Conservation (phyloP, 768 basidiomycete genomes). For the Amanita molliuscula region DNA sequence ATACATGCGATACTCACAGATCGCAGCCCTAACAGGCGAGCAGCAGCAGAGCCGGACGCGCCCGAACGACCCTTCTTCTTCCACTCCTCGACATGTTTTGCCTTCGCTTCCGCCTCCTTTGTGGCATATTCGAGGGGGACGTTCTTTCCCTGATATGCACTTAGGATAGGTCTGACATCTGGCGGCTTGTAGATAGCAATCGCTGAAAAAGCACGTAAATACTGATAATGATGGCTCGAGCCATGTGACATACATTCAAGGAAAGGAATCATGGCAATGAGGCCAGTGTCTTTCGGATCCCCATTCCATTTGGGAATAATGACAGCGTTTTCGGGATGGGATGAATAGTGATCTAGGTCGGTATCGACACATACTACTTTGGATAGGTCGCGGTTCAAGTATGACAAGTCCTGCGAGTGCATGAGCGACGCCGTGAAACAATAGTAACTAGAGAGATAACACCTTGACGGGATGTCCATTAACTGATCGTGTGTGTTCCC, state of each 20-base stretch:
- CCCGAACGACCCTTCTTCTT: constrained; percentile 44
- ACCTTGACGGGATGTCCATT: constrained; percentile 86
- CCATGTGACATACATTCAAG: constrained; percentile 63
- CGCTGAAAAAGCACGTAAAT: constrained; percentile 34
- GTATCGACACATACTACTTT: constrained; percentile 88
- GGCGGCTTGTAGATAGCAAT: constrained; percentile 83
- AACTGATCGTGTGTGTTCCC: constrained; percentile 79
- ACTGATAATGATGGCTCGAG: neutral
- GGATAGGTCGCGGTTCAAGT: constrained; percentile 87
- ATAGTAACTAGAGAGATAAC: neutral
- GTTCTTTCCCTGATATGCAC: constrained; percentile 80
- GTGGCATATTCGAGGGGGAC: constrained; percentile 85
- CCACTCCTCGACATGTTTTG: constrained; percentile 75
- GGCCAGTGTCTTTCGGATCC: constrained; percentile 53
- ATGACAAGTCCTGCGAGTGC: constrained; percentile 66
- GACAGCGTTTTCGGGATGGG: constrained; percentile 86
- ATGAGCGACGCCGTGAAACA: neutral
- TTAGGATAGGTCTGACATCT: constrained; percentile 82
- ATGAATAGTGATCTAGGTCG: constrained; percentile 59
- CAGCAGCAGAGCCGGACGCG: constrained; percentile 23
- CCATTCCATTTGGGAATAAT: constrained; percentile 84
- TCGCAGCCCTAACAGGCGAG: constrained; percentile 29
- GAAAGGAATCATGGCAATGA: constrained; percentile 94
- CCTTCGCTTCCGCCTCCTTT: constrained; percentile 77
- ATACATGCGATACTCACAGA: constrained; percentile 10